Conservation (phyloP, 2,329 filamentous ascomycete species). For the Cladosporium sphaerospermum region DNA sequence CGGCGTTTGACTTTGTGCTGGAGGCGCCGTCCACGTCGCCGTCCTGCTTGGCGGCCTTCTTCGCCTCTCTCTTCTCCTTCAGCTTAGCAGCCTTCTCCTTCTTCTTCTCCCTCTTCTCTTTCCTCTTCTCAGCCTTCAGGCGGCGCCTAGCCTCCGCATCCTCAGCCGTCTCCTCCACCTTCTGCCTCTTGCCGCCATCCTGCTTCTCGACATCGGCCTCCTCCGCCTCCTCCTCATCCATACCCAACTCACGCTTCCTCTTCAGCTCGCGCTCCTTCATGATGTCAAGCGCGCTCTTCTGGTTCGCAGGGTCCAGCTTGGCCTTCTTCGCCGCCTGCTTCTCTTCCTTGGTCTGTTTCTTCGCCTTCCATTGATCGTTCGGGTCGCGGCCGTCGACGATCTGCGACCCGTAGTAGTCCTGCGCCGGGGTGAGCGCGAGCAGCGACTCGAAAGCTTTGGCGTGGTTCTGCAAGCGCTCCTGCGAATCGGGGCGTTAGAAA, state of each 20-base stretch:
- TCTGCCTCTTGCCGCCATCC: slow-evolving; percentile 39
- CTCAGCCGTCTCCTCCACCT: slow-evolving; percentile 29
- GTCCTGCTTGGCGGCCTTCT: slow-evolving; percentile 39
- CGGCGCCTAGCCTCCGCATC: slow-evolving; percentile 18
- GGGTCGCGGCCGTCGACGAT: slow-evolving; percentile 60
- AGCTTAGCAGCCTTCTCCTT: slow-evolving; percentile 38
- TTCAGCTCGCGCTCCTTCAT: slow-evolving; percentile 80
- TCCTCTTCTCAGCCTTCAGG: slow-evolving; percentile 20
- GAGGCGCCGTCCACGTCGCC: slow-evolving; percentile 36
- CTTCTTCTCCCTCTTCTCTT: slow-evolving; percentile 22
- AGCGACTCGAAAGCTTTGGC: slow-evolving; percentile 79
- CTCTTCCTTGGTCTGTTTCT: slow-evolving; percentile 92
- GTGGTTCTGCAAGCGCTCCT: slow-evolving; percentile 51
- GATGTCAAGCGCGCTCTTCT: slow-evolving; percentile 86
- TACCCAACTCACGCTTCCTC: slow-evolving; percentile 63
- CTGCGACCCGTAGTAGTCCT: slow-evolving; percentile 65
- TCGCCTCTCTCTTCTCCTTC: slow-evolving; percentile 38
- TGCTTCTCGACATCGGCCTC: slow-evolving; percentile 33
- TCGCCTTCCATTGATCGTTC: slow-evolving; percentile 85
- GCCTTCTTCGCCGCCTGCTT: slow-evolving; percentile 74
- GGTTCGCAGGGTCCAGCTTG: slow-evolving; percentile 86
- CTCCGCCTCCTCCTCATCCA: slow-evolving; percentile 35
- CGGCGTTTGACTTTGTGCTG: slow-evolving; percentile 35
- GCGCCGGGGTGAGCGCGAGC: slow-evolving; percentile 80
- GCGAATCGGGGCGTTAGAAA: slow-evolving; percentile 16